Percentiles rank a stretch among this genome's conserved stretches.
Evolutionary conservation across 2,329 filamentous ascomycete genomes (phyloP).

Genomic region (Penicillium sp.): DNA sequence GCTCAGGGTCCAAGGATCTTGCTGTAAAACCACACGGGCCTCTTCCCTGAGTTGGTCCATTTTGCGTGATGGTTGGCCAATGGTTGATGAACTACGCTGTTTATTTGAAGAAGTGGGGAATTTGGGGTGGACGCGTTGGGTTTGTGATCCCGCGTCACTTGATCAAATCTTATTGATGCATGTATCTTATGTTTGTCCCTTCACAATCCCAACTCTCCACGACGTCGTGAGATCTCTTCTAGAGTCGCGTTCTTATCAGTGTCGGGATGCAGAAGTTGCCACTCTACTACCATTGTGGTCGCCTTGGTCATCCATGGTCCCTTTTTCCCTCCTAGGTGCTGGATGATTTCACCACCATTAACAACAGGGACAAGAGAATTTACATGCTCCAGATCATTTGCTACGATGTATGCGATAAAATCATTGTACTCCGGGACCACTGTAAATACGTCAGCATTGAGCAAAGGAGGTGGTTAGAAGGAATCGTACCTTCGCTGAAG

Average conservation of each 20-base stretch:
- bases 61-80: background rate
- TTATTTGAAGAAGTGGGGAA: background rate
- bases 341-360: constrained; percentile 72
- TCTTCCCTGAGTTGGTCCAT: constrained; percentile 33
- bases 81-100: background rate
- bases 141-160: constrained; percentile 6
- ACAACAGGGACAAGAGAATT: constrained; percentile 64
- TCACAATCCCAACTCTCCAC: constrained; percentile 51
- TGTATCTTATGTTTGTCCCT: constrained; percentile 2
- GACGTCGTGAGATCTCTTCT: constrained; percentile 57
- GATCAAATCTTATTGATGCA: constrained; percentile 1
- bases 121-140: background rate
- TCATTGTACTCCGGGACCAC: constrained; percentile 54
- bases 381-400: constrained; percentile 51
- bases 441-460: constrained; percentile 21
- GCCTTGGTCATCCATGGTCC: constrained; percentile 83
- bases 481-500: constrained; percentile 31
- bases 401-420: constrained; percentile 55
- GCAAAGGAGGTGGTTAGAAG: background rate
- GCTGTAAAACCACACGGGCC: constrained; percentile 25
- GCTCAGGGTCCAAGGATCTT: background rate
- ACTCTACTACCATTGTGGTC: constrained; percentile 76
- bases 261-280: constrained; percentile 81
- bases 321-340: constrained; percentile 64
- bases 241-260: constrained; percentile 61